Percentiles rank a stretch among this genome's conserved stretches.
Evolutionary conservation across 2,329 filamentous ascomycete genomes (phyloP).

Genomic region (Sarocladiaceae sp.): DNA sequence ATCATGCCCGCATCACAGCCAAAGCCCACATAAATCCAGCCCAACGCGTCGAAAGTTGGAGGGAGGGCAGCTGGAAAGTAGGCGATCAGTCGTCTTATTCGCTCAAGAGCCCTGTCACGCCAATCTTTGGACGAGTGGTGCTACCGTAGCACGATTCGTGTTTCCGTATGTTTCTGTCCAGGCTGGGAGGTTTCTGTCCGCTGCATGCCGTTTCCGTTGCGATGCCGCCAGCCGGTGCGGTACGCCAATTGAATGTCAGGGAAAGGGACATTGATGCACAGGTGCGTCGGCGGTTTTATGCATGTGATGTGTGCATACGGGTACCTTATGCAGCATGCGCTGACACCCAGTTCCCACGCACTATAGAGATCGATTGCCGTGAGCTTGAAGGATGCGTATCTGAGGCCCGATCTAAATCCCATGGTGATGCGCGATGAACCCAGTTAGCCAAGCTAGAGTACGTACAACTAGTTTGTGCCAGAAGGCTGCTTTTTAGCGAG

Average conservation of each 20-base stretch:
- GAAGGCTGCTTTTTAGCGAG: background rate
- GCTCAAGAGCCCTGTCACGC: constrained; percentile 1
- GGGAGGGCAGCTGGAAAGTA: constrained; percentile 1
- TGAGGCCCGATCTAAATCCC: too few relatives aligned
- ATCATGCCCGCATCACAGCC: background rate
- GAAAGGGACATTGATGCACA: background rate
- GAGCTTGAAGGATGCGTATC: too few relatives aligned
- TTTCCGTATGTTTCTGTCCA: background rate
- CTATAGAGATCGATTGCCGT: too few relatives aligned
- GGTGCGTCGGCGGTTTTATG: too few relatives aligned
- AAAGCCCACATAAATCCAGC: background rate
- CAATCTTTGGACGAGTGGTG: background rate
- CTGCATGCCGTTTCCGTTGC: background rate
- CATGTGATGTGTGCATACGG: background rate
- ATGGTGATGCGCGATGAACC: background rate
- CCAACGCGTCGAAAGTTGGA: background rate
- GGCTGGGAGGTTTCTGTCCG: background rate
- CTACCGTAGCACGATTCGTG: constrained; percentile 6
- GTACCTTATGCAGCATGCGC: background rate
- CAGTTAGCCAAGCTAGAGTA: too few relatives aligned
- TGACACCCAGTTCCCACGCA: too few relatives aligned
- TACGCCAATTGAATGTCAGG: background rate
- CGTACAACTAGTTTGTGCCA: background rate
- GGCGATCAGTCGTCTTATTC: background rate
- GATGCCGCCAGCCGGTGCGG: background rate